These are phyloP conservation scores for Annulohypoxylon stygium DNA, from an alignment of 495 filamentous ascomycete genomes.

Conservation along the genomic window DNA sequence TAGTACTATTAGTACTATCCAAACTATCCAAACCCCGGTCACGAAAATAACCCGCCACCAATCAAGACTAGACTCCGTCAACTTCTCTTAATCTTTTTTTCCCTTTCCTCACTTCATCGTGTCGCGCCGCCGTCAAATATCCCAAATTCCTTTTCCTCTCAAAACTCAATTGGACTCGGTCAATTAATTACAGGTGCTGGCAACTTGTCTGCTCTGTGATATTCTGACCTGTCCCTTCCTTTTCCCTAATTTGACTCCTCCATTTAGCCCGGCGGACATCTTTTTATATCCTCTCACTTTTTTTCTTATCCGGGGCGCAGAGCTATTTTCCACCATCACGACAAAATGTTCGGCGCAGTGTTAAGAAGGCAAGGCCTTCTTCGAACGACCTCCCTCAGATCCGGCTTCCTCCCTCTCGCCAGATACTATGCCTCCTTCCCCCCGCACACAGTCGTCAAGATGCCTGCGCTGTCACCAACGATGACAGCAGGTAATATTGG, in stretches of 20 bases:
- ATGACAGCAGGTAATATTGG: constrained; percentile 98
- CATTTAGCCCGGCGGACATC: constrained; percentile 45
- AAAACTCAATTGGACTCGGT: constrained; percentile 45
- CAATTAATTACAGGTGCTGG: constrained; percentile 49
- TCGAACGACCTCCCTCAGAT: constrained; percentile 57
- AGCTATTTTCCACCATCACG: constrained; percentile 51
- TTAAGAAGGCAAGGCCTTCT: constrained; percentile 68
- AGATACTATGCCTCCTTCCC: constrained; percentile 81
- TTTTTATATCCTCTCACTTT: constrained; percentile 28
- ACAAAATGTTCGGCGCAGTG: constrained; percentile 66
- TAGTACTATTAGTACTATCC: constrained; percentile 4
- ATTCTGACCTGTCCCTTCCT: constrained; percentile 45
- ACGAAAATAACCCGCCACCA: constrained; percentile 43
- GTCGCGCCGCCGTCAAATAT: constrained; percentile 34
- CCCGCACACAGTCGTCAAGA: constrained; percentile 92
- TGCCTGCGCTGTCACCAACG: constrained; percentile 98
- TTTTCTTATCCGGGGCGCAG: constrained; percentile 36
- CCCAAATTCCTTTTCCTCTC: constrained; percentile 25
- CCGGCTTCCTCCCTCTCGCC: constrained; percentile 61
- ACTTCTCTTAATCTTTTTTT: constrained; percentile 42
- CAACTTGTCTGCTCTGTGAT: constrained; percentile 47
- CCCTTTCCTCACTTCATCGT: constrained; percentile 38
- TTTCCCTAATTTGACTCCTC: constrained; percentile 32
- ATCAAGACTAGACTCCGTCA: constrained; percentile 42
- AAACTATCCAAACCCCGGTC: constrained; percentile 14